These are phyloP conservation scores for Cladosporium sp. DNA, from an alignment of 2,329 filamentous ascomycete species.

Conservation along the genomic window DNA sequence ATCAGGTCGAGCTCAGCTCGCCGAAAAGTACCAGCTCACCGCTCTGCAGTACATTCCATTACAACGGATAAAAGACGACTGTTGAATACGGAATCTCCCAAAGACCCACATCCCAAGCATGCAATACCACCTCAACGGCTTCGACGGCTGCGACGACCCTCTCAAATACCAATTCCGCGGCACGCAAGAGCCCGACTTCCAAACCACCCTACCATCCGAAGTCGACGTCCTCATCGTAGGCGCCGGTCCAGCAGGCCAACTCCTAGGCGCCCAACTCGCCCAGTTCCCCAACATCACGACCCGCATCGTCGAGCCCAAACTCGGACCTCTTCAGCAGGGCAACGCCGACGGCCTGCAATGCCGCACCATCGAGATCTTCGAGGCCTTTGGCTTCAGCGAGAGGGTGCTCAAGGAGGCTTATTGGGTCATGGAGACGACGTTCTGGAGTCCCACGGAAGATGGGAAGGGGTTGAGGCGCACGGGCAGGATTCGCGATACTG, in stretches of 20 bases:
- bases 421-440: conserved; percentile 62
- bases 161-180: conserved; percentile 27
- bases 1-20: too few relatives aligned
- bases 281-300: conserved; percentile 45
- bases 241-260: conserved; percentile 46
- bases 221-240: conserved; percentile 49
- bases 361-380: conserved; percentile 68
- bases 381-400: conserved; percentile 65
- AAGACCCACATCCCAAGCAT: conserved; percentile 13
- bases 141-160: conserved; percentile 30
- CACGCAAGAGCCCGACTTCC: conserved; percentile 26
- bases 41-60: too few relatives aligned
- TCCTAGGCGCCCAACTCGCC: conserved; percentile 49
- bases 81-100: too few relatives aligned
- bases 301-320: conserved; percentile 41
- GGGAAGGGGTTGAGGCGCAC: conserved; percentile 53
- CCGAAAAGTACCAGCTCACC: too few relatives aligned
- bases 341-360: conserved; percentile 58
- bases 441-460: conserved; percentile 57
- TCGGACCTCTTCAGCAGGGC: conserved; percentile 29
- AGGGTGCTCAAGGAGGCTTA: conserved; percentile 63
- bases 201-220: conserved; percentile 30
- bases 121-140: conserved; percentile 34
- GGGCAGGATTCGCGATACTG: conserved; percentile 60
- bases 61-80: too few relatives aligned